phyloP scores from a whole-genome alignment of 176 grass and related monocot species.

The Oryza longistaminata region DNA sequence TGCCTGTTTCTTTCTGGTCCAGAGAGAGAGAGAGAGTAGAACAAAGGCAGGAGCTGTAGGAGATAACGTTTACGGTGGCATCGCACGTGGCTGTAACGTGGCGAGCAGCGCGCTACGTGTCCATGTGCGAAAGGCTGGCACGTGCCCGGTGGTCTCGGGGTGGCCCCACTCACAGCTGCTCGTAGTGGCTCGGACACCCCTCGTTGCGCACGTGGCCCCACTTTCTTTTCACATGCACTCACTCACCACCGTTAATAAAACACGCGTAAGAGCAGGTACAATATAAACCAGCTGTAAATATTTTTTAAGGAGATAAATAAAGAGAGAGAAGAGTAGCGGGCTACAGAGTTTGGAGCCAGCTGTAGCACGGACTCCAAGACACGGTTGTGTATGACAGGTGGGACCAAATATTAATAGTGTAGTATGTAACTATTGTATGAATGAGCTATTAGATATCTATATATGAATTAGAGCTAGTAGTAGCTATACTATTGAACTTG shows the following conservation, averaged over 20 bases:
- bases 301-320: too few species aligned
- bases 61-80: neutral
- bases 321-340: too few species aligned
- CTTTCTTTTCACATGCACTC: neutral
- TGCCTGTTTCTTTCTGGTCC: neutral
- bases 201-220: constrained; percentile 22
- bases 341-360: too few species aligned
- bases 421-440: too few species aligned
- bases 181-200: neutral
- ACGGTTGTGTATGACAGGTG: too few species aligned
- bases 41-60: neutral
- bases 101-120: neutral
- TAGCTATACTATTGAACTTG: too few species aligned
- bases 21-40: neutral
- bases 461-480: too few species aligned
- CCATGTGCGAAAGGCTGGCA: constrained; percentile 40
- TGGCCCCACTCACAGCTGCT: constrained; percentile 15
- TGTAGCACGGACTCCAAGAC: too few species aligned
- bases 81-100: constrained; percentile 54
- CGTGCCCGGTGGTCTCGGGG: constrained; percentile 24
- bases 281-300: too few species aligned
- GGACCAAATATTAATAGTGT: too few species aligned
- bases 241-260: neutral
- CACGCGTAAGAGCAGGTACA: too few species aligned
- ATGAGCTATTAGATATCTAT: too few species aligned